These are phyloP conservation scores for Quercus tomentella DNA, from an alignment of 331 rosid genomes.

Conservation along the genomic window DNA sequence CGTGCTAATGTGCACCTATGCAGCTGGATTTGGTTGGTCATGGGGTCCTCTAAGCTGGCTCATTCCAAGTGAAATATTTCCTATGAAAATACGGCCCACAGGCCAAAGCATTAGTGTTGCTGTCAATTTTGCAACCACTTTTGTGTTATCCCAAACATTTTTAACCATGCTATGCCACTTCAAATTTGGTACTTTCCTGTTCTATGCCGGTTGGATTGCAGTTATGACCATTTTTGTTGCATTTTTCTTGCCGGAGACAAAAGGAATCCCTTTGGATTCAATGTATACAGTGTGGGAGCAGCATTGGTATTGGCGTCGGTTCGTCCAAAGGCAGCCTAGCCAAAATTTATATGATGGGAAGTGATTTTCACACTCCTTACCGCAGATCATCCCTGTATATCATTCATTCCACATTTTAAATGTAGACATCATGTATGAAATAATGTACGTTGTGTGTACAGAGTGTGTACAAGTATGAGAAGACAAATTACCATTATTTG, in stretches of 20 bases:
- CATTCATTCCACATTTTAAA: too few relatives aligned
- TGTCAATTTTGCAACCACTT: constrained; percentile 42
- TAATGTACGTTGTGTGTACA: too few relatives aligned
- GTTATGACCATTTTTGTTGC: constrained; percentile 49
- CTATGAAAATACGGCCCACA: constrained; percentile 47
- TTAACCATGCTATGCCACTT: constrained; percentile 77
- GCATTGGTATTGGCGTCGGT: constrained; percentile 73
- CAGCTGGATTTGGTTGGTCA: constrained; percentile 87
- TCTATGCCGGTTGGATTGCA: constrained; percentile 60
- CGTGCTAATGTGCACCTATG: constrained; percentile 44
- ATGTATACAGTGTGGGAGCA: constrained; percentile 47
- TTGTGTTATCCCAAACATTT: constrained; percentile 63
- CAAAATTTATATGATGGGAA: neutral
- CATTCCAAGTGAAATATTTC: constrained; percentile 85
- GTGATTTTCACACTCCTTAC: too few relatives aligned
- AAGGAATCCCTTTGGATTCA: constrained; percentile 58
- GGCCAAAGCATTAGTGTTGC: constrained; percentile 65
- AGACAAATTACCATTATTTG: too few relatives aligned
- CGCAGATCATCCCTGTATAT: rapidly evolving
- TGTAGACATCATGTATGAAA: too few relatives aligned
- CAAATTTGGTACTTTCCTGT: constrained; percentile 61
- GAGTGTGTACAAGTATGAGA: too few relatives aligned
- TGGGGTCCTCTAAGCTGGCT: constrained; percentile 86
- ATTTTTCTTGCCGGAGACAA: constrained; percentile 77
- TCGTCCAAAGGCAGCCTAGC: constrained; percentile 11